Conservation (phyloP, 225 moss, liverwort and hornwort genomes). For the Marchantia paleacea region DNA sequence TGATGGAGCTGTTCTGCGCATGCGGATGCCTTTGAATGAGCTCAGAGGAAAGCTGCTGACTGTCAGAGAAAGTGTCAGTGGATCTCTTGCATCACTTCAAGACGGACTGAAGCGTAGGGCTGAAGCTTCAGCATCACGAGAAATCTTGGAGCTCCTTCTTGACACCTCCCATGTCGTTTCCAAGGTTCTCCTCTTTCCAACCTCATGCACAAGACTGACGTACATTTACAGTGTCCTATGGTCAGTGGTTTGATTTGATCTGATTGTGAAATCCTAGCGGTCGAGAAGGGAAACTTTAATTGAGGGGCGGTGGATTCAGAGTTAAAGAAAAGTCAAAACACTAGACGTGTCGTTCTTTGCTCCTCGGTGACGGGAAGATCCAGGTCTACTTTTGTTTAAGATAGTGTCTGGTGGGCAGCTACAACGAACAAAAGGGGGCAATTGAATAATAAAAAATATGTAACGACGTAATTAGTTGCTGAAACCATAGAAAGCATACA, state of each 20-base stretch:
- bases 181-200: constrained; percentile 48
- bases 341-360: no score
- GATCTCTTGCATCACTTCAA: constrained; percentile 66
- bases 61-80: constrained; percentile 67
- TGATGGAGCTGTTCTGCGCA: constrained; percentile 87
- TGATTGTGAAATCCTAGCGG: background rate
- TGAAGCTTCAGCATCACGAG: constrained; percentile 76
- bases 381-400: no score
- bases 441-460: no score
- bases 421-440: no score
- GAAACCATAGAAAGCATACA: no score
- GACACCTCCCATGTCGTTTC: constrained; percentile 94
- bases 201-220: background rate
- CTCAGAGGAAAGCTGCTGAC: constrained; percentile 61
- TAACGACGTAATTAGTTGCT: no score
- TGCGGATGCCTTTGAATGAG: constrained; percentile 91
- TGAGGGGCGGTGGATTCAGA: background rate
- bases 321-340: background rate
- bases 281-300: background rate
- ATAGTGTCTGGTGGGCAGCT: no score
- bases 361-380: no score
- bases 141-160: constrained; percentile 77
- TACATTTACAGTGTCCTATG: background rate
- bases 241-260: background rate
- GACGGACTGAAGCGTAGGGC: constrained; percentile 81